Evolutionary conservation across 768 basidiomycete species (phyloP).

Genomic region (Leucocoprinus leucothites): DNA sequence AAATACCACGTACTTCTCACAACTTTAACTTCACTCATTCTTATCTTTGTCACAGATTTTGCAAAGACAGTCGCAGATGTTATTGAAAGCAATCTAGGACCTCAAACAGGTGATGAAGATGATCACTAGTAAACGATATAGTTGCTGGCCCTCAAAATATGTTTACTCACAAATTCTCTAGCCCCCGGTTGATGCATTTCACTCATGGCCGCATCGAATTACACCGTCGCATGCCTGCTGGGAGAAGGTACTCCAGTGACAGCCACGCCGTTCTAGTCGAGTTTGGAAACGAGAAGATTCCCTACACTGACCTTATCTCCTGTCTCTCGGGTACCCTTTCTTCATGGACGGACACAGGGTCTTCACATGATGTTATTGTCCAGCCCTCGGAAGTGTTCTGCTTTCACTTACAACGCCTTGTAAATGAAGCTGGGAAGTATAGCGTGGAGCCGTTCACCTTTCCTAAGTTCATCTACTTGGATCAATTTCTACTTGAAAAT

Average conservation of each 20-base stretch:
- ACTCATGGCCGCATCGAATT: conserved; percentile 46
- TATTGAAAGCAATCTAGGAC: conserved; percentile 42
- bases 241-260: conserved; percentile 22
- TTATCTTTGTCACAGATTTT: conserved; percentile 39
- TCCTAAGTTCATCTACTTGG: conserved; percentile 66
- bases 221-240: conserved; percentile 21
- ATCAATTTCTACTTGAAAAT: conserved; percentile 66
- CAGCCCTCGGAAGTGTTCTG: conserved; percentile 61
- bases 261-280: conserved; percentile 53
- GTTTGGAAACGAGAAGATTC: conserved; percentile 34
- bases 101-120: conserved; percentile 30
- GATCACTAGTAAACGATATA: conserved; percentile 29
- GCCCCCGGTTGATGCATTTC: conserved; percentile 50
- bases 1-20: conserved; percentile 1
- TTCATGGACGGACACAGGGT: conserved; percentile 24
- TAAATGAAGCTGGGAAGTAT: conserved; percentile 21
- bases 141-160: background rate
- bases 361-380: conserved; percentile 55
- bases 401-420: conserved; percentile 40
- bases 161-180: conserved; percentile 19
- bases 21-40: background rate
- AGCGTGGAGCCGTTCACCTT: conserved; percentile 48
- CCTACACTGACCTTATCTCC: conserved; percentile 55
- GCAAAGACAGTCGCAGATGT: conserved; percentile 37
- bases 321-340: conserved; percentile 45